Conservation (phyloP, 2,329 filamentous ascomycete species). For the Claviceps sp. region DNA sequence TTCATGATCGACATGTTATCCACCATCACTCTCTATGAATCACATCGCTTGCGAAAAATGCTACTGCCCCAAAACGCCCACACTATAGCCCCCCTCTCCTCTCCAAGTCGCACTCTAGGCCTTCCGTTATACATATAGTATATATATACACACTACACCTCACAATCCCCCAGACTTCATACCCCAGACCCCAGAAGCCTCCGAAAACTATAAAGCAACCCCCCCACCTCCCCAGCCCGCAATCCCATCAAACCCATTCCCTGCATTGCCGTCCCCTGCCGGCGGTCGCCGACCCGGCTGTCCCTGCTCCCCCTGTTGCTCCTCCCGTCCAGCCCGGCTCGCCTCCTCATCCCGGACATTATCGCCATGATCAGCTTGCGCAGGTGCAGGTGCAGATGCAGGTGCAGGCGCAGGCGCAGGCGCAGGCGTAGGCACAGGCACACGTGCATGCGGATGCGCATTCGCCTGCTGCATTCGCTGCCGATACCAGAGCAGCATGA, state of each 20-base stretch:
- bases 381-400: background rate
- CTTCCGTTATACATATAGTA: too few relatives aligned
- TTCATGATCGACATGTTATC: too few relatives aligned
- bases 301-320: background rate
- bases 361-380: constrained; percentile 12
- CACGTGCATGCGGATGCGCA: constrained; percentile 3
- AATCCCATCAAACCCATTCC: constrained; percentile 15
- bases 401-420: too few relatives aligned
- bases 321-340: constrained; percentile 3
- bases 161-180: too few relatives aligned
- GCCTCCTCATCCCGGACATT: constrained; percentile 13
- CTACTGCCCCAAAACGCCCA: too few relatives aligned
- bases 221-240: constrained; percentile 24
- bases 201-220: constrained; percentile 16
- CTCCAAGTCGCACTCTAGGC: too few relatives aligned
- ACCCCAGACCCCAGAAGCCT: background rate
- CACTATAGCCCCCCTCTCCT: too few relatives aligned
- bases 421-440: too few relatives aligned
- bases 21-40: too few relatives aligned
- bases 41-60: too few relatives aligned
- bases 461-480: constrained; percentile 53
- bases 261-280: background rate
- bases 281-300: background rate
- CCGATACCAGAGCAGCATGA: constrained; percentile 69
- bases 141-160: constrained; percentile 2